Base-by-base conservation (phyloP, 192 early-diverging fungal species). In the Entomortierella beljakovae region DNA sequence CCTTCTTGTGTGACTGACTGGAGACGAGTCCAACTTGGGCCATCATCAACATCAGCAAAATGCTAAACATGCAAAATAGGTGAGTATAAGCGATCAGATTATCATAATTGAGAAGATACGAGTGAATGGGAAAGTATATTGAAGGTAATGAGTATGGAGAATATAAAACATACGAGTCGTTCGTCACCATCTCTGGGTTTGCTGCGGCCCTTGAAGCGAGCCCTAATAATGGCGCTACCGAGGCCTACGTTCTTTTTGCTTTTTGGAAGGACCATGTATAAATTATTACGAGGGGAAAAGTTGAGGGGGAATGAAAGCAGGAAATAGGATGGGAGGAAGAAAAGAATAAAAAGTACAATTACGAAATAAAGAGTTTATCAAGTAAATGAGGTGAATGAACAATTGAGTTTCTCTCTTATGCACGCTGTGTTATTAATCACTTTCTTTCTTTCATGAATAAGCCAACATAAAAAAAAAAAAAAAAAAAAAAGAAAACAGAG, bases 1-100 rank as follows among this genome's bases (percentile, higher is more conserved):
- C 95, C 93, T 71, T 99, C 95, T 73, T 98, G 92, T 49, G 98
- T 99, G 69, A 99, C 92, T 53, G 94, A 96, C 83, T 94, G 94
- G 83, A 97, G 92, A 67, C 91, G 92, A 20, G 88, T 88, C 93
- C 95, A 97, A 26, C 87, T 89, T 22, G 90, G 89, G 34, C 91
- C 91, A 79, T 98, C 95, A 60, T 95, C 88, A 6, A 91, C 77
- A 35, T 96, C 95, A 0, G 93, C 94, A 20, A 94, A 95, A 86
- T 96, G 95, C 88, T 89, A 61, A 29, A 42, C 15, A 29, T 25
- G 32, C 28, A 31, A 57, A 34, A 13, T 32, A 46, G 29, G 42
- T 8, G 11, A 60, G 40, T 9, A 10, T 7, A 15, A 23, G 20
- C 4, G n/a, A 28, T 5, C 22, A 60, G 6, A n/a, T 3, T 8